Percentiles rank a stretch among this genome's conserved stretches.
phyloP scores from a whole-genome alignment of 2,329 filamentous ascomycete genomes.

The Trichoderma brevicompactum region DNA sequence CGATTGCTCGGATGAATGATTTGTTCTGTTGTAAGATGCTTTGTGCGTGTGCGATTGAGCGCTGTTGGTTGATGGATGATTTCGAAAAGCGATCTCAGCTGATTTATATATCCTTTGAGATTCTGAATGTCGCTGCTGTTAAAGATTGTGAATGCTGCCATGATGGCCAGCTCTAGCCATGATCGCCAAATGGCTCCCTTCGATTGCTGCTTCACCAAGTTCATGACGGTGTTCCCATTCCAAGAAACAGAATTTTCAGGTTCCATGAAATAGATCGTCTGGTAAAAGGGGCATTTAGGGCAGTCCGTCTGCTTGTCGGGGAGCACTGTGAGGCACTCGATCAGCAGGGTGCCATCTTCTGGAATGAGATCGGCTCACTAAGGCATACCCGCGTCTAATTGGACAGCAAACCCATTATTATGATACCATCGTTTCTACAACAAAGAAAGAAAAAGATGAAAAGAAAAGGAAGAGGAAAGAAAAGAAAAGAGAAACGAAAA shows the following conservation, averaged over 20 bases:
- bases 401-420: neutral
- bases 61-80: neutral
- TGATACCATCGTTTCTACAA: no score
- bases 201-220: neutral
- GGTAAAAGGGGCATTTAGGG: neutral
- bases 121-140: neutral
- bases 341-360: neutral
- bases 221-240: neutral
- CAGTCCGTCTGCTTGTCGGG: neutral
- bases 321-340: neutral
- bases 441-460: no score
- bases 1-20: neutral
- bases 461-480: neutral
- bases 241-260: neutral
- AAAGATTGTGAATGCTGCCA: neutral
- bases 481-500: no score
- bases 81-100: neutral
- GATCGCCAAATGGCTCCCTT: slow-evolving; percentile 5
- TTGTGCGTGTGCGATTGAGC: neutral
- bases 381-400: neutral
- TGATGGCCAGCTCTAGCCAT: neutral
- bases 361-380: neutral
- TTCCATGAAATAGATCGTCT: neutral
- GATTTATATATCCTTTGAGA: neutral
- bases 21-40: neutral